Percentiles rank a stretch among this genome's conserved stretches.
Conservation (phyloP, 345 rosid genomes). For the Corchorus capsularis region DNA sequence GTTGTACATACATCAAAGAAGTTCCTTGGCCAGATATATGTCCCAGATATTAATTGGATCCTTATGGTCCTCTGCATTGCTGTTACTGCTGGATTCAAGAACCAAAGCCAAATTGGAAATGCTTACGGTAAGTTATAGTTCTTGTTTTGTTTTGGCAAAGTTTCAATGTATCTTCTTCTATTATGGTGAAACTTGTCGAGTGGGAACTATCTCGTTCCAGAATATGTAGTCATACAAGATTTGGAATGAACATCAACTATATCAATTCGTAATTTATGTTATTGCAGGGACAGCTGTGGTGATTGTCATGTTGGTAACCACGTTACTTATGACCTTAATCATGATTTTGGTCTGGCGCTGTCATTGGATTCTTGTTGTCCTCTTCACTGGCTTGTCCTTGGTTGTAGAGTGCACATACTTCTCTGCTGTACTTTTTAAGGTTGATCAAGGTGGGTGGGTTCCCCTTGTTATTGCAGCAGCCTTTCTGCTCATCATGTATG, state of each 20-base stretch:
- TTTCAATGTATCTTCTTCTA: conserved; percentile 1
- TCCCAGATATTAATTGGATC: conserved; percentile 81
- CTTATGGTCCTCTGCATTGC: conserved; percentile 77
- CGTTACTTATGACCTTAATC: conserved; percentile 61
- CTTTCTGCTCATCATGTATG: conserved; percentile 64
- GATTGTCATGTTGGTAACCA: conserved; percentile 76
- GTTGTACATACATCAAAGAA: conserved; percentile 81
- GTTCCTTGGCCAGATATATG: conserved; percentile 62
- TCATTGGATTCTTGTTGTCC: conserved; percentile 67
- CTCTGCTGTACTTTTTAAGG: conserved; percentile 66
- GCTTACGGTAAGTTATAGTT: conserved; percentile 60
- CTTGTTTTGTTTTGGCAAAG: neutral
- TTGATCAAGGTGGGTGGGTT: conserved; percentile 85
- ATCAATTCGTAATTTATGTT: neutral
- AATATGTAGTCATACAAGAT: neutral
- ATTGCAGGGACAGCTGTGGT: conserved; percentile 74
- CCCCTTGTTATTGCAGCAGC: conserved; percentile 69
- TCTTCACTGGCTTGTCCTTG: conserved; percentile 58
- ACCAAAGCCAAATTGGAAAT: conserved; percentile 75
- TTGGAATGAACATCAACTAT: neutral
- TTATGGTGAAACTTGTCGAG: neutral
- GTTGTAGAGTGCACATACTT: conserved; percentile 63
- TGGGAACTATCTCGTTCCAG: neutral
- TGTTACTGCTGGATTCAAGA: conserved; percentile 70
- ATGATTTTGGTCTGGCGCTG: conserved; percentile 86